Conservation (phyloP, 2,329 filamentous ascomycete genomes). For the Alternaria panax region DNA sequence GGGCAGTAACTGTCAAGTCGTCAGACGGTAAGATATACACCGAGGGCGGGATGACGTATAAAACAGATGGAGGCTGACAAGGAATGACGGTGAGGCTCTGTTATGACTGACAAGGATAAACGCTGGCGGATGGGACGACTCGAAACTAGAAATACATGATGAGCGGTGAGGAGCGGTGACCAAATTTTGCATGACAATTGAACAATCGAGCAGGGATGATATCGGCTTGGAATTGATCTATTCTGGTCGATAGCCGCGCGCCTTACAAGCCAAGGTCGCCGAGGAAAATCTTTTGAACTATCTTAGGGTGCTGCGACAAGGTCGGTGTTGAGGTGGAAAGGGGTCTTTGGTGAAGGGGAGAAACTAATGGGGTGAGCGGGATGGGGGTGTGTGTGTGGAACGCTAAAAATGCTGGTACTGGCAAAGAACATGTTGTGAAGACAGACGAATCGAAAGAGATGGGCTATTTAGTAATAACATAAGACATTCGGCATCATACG, state of each 20-base stretch:
- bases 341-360: constrained; percentile 7
- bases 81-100: neutral
- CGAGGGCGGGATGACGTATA: neutral
- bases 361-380: constrained; percentile 18
- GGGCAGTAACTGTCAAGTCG: neutral
- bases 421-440: neutral
- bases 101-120: neutral
- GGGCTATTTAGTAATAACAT: constrained; percentile 21
- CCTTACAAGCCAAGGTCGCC: constrained; percentile 12
- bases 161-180: constrained; percentile 1
- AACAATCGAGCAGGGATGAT: neutral
- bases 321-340: constrained; percentile 1
- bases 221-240: constrained; percentile 16
- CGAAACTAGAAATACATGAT: constrained; percentile 6
- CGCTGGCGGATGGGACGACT: neutral
- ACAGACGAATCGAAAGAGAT: constrained; percentile 8
- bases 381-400: constrained; percentile 10
- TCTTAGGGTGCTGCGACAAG: constrained; percentile 4
- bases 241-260: constrained; percentile 18
- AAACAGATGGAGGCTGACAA: neutral
- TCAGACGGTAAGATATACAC: neutral
- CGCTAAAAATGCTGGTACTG: constrained; percentile 5
- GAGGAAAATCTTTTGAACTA: constrained; percentile 9
- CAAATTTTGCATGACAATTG: neutral
- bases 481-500: constrained; percentile 21